Conservation (phyloP, 371 early-diverging fungal genomes). For the Nematocida sp. region DNA sequence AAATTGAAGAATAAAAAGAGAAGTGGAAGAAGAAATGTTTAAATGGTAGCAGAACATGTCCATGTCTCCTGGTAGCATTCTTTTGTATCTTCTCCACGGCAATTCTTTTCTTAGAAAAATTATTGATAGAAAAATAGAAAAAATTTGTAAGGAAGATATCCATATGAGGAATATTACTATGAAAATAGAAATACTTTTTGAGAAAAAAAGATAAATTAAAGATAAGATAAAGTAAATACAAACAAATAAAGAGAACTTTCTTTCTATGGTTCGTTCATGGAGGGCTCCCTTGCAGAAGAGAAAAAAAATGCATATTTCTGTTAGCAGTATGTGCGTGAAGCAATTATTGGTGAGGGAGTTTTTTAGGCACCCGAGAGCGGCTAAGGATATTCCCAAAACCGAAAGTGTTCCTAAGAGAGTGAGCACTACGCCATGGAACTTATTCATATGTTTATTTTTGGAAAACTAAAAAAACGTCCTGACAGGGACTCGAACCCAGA, state of each 20-base stretch:
- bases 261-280: conserved; percentile 5
- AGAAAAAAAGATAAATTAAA: background rate
- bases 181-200: background rate
- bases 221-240: conserved; percentile 13
- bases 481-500: conserved; percentile 60
- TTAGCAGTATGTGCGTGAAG: no score
- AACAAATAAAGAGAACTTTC: conserved; percentile 25
- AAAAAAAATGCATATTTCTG: conserved; percentile 36
- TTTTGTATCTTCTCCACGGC: conserved; percentile 10
- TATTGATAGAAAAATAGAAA: background rate
- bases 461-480: conserved; percentile 54
- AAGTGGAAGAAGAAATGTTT: background rate
- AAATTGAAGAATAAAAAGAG: conserved; percentile 26
- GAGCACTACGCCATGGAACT: no score
- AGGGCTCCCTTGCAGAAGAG: conserved; percentile 43
- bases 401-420: no score
- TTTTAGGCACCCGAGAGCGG: no score
- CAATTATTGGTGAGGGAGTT: no score
- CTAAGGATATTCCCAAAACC: no score
- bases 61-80: conserved; percentile 20
- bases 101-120: background rate
- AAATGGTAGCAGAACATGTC: conserved; percentile 48
- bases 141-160: background rate
- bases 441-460: no score
- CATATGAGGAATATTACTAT: background rate